Base-by-base conservation (phyloP, 2,329 filamentous ascomycete species). In the Cladosporium sp. region DNA sequence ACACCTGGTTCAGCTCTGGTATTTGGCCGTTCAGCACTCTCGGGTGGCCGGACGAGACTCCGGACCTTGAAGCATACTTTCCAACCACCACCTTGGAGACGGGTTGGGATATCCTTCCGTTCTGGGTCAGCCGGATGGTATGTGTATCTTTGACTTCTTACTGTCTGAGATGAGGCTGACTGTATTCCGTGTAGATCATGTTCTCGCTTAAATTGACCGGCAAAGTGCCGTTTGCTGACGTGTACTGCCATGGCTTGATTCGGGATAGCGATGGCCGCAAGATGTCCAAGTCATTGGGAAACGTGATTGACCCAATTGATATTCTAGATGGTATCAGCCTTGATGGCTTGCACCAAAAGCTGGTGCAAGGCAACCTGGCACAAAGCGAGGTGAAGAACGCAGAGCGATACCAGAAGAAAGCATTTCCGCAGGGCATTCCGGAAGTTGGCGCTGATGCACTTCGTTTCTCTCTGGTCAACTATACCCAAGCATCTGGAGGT, bases 281-380 rank as follows among this genome's bases (percentile, higher is more conserved):
- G 78, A 97, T 97, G 93, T 94, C 89, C 62, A 97, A 97, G 79
- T 96, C 90, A 59, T 75, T 97, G 55, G 93, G 93, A 52, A 97
- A 97, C 69, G 93, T 97, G 66, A 88, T 97, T 67, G 93, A 97
- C 72, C 93, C 93, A 59, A 81, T 96, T 43, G 93, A 97, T 73
- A 90, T 97, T 63, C 96, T 97, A 75, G 81, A 87, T 58, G 92
- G 93, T 70, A 95, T 96, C 69, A 78, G 85, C 51, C 81, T 97
- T 8, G 81, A 92, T 60, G 78, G 81, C 43, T 83, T 97, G 5
- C 90, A 96, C 68, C 84, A 87, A 59, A 96, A 96, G 79, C 84
- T 97, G 5, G 76, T 83, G 47, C 71, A 80, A 3, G 94, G 94
- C 63, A 97, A 97, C 74, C 79, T 97, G 34, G 88, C 89, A 61